Conservation (phyloP, 2,329 filamentous ascomycete species). For the Hymenoscyphus fructigenus region DNA sequence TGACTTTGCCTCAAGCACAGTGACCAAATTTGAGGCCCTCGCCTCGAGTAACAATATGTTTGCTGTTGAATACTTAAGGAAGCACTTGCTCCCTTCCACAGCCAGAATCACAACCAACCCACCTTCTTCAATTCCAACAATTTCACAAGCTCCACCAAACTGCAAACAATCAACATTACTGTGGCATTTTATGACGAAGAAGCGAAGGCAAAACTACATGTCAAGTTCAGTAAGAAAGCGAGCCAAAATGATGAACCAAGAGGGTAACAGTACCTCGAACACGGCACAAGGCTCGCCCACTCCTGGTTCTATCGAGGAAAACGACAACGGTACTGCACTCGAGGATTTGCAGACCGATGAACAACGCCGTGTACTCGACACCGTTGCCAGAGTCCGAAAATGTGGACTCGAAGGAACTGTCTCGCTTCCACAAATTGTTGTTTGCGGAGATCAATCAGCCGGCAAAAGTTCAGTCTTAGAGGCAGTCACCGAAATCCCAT, state of each 20-base stretch:
- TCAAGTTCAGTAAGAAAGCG: too few species aligned
- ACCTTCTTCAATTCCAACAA: too few species aligned
- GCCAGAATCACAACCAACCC: too few species aligned
- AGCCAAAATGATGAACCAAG: too few species aligned
- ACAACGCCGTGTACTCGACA: conserved; percentile 56
- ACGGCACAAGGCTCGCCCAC: too few species aligned
- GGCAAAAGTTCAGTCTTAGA: conserved; percentile 65
- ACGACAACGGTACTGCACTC: conserved; percentile 16
- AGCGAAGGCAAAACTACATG: too few species aligned
- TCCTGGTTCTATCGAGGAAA: not conserved
- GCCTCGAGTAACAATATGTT: not conserved
- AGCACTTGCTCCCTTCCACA: too few species aligned
- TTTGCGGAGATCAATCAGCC: conserved; percentile 63
- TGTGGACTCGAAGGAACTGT: conserved; percentile 51
- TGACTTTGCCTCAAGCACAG: conserved; percentile 1
- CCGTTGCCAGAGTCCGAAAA: conserved; percentile 56
- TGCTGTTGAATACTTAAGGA: too few species aligned
- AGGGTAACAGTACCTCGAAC: too few species aligned
- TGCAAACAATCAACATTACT: too few species aligned
- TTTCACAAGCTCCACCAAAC: too few species aligned
- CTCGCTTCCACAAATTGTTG: conserved; percentile 59
- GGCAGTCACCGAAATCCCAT: conserved; percentile 61
- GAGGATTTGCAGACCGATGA: conserved; percentile 44
- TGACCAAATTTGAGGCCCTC: not conserved
- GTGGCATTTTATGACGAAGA: too few species aligned